Base-by-base conservation (phyloP, 2,329 filamentous ascomycete species). In the Monilinia fructicola region DNA sequence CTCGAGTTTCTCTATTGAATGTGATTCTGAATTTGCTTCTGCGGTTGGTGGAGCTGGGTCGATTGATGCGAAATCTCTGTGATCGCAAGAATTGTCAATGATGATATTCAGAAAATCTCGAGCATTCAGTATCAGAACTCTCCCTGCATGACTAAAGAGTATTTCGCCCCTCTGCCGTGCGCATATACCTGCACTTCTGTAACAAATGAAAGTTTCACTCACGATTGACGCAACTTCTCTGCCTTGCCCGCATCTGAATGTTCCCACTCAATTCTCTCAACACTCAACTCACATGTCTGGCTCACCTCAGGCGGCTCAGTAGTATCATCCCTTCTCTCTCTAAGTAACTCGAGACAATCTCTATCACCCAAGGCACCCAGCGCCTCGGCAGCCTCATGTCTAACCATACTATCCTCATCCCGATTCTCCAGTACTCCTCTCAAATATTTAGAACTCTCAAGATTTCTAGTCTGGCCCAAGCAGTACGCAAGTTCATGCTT, bases 401-500 rank as follows among this genome's bases (percentile, higher is more conserved):
- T 85, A 78, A 92, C 96, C 93, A 99, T 99, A 48, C 90, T 80
- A 81, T 98, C 93, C 79, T 98, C 92, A n/a, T 86, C 77, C 70
- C 87, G 80, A 78, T 98, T 86, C 71, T 90, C 85, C 67, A 98
- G 82, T 18, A 96, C 92, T 16, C 83, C 79, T 67, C 88, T 85
- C 71, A 99, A 82, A 69, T 87, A 89, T 12, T 88, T 84, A 12
- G 93, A 85, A 0, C 93, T 90, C 55, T 88, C 88, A 61, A 84
- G 79, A 76, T 97, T 92, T 67, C 88, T 88, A 1, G 91, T 94
- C 80, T 99, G 95, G 10, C 95, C 95, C 2, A 99, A 85, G 76
- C 95, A 99, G 81, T 99, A 99, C 35, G 95, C 95, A 59, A 99
- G 84, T 78, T 99, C 95, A 78, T 99, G 95, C 81, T 98, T 98